phyloP scores from a whole-genome alignment of 164 flowering plant species.

The Nelumbo lutea region DNA sequence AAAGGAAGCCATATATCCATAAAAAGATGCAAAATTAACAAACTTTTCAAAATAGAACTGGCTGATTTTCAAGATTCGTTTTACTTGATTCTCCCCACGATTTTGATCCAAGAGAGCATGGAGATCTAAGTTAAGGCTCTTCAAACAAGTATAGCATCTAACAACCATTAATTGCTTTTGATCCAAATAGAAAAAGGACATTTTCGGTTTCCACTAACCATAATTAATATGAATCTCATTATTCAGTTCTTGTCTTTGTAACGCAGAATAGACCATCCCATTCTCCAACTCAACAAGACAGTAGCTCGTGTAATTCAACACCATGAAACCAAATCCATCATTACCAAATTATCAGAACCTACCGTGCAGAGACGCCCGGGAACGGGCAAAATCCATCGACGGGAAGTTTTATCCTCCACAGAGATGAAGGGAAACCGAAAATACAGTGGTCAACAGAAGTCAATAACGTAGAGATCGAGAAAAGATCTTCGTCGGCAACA shows the following conservation, averaged over 20 bases:
- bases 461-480: not conserved
- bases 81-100: too few relatives aligned
- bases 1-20: not conserved
- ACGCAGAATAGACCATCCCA: too few relatives aligned
- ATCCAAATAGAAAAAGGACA: not conserved
- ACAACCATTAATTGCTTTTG: not conserved
- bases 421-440: not conserved
- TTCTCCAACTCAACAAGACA: not conserved
- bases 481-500: not conserved
- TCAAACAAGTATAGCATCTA: not conserved
- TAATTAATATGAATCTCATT: too few relatives aligned
- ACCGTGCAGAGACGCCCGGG: not conserved
- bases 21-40: not conserved
- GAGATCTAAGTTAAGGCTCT: not conserved
- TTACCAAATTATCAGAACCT: not conserved
- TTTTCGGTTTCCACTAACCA: not conserved
- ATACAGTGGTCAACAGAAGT: not conserved
- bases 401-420: not conserved
- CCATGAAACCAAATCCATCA: not conserved
- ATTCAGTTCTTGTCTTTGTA: too few relatives aligned
- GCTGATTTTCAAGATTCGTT: too few relatives aligned
- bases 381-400: not conserved
- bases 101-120: too few relatives aligned
- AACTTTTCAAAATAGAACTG: not conserved
- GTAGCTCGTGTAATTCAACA: not conserved